Evolutionary conservation across 192 early-diverging fungal species (phyloP), one percentile per base, ranked within the genome.

Genomic region (Coemansia asiatica): DNA sequence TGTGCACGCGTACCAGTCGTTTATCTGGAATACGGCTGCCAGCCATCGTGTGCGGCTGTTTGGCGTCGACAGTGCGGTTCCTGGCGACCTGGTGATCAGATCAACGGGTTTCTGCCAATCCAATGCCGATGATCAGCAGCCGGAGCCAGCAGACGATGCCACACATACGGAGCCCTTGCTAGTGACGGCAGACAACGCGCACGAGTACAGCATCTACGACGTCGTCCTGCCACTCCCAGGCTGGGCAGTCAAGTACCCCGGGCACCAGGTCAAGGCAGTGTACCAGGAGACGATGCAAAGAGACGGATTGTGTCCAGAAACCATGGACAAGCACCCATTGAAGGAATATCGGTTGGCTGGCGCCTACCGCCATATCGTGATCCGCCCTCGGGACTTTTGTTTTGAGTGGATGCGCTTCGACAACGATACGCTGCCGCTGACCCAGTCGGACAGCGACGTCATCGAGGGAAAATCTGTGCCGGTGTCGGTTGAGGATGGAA

Each of bases 1-100:
- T 78, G 84, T 93, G 47, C 97, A 99, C 76, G 90, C 95, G 12
- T 98, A 97, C 67, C 97, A 99, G 82, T 95, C 93, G 21, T 91
- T 84, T 55, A 75, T 98, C 18, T 99, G 96, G 96, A 99, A 99
- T 77, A 56, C 85, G 44, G 88, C 91, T 23, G 93, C 88, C 12
- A 88, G 89, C 50, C 86, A 90, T 66, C 85, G 96, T 22, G 68
- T 95, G 31, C 68, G 75, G 0, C 25, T 83, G 51, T 93, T 85
- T 70, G 96, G 95, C 23, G 50, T 71, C 15, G 68, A 60, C 6
- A 80, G 75, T 0, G 81, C 90, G 1, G 87, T 95, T 18, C 74
- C 90, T 0, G 97, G 97, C 56, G 97, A 99, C 75, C 62, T 99
- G 51, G 94, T 96, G 0, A 61, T 85, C 48, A 69, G 73, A 8